Percentiles rank a stretch among this genome's conserved stretches.
Evolutionary conservation across 2,329 filamentous ascomycete genomes (phyloP).

Genomic region (Colletotrichum lupini): DNA sequence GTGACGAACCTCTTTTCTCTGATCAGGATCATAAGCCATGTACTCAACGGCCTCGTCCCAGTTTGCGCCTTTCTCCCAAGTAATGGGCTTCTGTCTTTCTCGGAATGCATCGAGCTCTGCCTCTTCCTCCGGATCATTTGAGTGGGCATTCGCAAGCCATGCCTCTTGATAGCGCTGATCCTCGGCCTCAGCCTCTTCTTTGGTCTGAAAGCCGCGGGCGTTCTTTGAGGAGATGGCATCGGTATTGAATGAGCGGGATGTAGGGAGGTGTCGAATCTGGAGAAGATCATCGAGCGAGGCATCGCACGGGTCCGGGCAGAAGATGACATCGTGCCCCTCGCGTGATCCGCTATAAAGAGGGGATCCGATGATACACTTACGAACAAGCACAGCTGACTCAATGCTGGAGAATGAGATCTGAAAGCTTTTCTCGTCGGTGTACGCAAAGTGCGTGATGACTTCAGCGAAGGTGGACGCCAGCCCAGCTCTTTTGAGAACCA

Average conservation of each 20-base stretch:
- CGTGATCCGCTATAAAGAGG: not conserved
- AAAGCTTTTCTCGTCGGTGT: conserved; percentile 18
- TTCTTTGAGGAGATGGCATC: not conserved
- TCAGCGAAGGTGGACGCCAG: conserved; percentile 9
- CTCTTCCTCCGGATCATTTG: conserved; percentile 1
- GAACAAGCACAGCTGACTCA: conserved; percentile 10
- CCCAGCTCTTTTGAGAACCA: conserved; percentile 5
- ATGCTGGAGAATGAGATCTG: conserved; percentile 24
- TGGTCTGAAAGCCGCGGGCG: conserved; percentile 7
- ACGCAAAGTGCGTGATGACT: conserved; percentile 19
- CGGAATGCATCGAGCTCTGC: conserved; percentile 5
- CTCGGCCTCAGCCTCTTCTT: not conserved
- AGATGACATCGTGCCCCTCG: not conserved
- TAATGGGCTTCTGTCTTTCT: conserved; percentile 12
- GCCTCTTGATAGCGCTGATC: not conserved
- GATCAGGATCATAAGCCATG: conserved; percentile 19
- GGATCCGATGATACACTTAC: conserved; percentile 12
- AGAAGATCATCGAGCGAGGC: conserved; percentile 7
- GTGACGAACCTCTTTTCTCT: conserved; percentile 13
- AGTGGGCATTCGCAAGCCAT: not conserved
- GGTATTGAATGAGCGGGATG: not conserved
- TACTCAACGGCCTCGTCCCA: conserved; percentile 17
- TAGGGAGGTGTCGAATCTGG: conserved; percentile 5
- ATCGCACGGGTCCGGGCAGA: conserved; percentile 17
- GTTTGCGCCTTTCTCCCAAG: conserved; percentile 23